These are phyloP conservation scores for Immersiella caudata DNA, from an alignment of 495 filamentous ascomycete species.

Conservation along the genomic window DNA sequence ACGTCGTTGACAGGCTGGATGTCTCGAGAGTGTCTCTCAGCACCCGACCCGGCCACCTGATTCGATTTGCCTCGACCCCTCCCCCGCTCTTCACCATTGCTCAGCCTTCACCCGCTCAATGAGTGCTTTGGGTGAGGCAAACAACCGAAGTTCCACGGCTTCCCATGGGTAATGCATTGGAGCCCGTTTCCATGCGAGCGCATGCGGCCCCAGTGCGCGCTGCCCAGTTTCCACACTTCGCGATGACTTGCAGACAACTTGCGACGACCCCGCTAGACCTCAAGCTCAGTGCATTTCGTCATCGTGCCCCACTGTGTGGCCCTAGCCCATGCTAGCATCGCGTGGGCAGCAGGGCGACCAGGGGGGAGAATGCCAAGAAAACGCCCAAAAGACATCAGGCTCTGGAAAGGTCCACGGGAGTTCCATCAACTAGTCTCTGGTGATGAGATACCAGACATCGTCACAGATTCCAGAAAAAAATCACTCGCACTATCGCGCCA, in stretches of 20 bases:
- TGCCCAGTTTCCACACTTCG: neutral
- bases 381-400: neutral
- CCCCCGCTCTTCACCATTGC: neutral
- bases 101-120: neutral
- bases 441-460: neutral
- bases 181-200: neutral
- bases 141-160: neutral
- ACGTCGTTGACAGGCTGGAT: slow-evolving; percentile 5
- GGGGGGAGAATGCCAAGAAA: neutral
- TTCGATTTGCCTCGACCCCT: slow-evolving; percentile 7
- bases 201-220: neutral
- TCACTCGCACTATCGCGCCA: neutral
- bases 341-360: neutral
- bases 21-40: neutral
- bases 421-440: neutral
- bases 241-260: neutral
- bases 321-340: neutral
- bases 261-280: neutral
- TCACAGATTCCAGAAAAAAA: neutral
- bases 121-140: neutral
- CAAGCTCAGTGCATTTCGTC: slow-evolving; percentile 8
- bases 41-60: slow-evolving; percentile 6
- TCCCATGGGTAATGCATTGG: neutral
- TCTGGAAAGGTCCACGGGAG: neutral
- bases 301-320: neutral